These are phyloP conservation scores for Linum usitatissimum DNA, from an alignment of 345 rosid genomes.

Conservation along the genomic window DNA sequence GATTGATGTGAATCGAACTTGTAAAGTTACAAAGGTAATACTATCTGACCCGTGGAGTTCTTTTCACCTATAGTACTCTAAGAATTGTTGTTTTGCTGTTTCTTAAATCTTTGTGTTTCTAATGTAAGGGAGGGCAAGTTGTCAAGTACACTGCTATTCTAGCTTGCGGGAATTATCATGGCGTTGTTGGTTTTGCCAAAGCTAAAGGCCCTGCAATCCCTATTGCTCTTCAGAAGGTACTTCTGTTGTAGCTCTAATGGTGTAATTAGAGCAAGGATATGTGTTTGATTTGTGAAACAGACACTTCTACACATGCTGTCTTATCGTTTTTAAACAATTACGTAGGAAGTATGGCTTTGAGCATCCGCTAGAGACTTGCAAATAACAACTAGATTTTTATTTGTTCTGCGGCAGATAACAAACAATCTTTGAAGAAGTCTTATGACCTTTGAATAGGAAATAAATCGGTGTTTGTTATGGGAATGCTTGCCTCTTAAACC, in stretches of 20 bases:
- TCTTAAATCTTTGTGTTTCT: constrained; percentile 7
- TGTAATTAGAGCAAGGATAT: neutral
- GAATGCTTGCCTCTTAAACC: too few species aligned
- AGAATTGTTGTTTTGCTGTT: constrained; percentile 10
- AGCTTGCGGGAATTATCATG: constrained; percentile 88
- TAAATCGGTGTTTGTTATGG: too few species aligned
- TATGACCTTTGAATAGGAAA: too few species aligned
- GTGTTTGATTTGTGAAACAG: neutral
- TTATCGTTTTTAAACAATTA: too few species aligned
- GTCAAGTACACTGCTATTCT: constrained; percentile 67
- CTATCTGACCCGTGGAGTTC: constrained; percentile 2
- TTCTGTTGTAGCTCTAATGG: neutral
- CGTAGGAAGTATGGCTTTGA: too few species aligned
- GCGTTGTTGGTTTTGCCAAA: constrained; percentile 83
- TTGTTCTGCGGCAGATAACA: too few species aligned
- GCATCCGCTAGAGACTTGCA: too few species aligned
- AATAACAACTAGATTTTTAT: too few species aligned
- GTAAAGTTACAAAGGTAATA: constrained; percentile 86
- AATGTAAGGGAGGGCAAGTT: constrained; percentile 60
- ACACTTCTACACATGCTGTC: too few species aligned
- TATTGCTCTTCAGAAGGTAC: constrained; percentile 83
- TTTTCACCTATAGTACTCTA: constrained; percentile 4
- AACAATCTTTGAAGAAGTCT: too few species aligned
- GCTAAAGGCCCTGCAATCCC: constrained; percentile 73
- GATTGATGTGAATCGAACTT: constrained; percentile 79